Evolutionary conservation across 2,329 filamentous ascomycete species (phyloP).

Genomic region (Ophiostoma populinum): DNA sequence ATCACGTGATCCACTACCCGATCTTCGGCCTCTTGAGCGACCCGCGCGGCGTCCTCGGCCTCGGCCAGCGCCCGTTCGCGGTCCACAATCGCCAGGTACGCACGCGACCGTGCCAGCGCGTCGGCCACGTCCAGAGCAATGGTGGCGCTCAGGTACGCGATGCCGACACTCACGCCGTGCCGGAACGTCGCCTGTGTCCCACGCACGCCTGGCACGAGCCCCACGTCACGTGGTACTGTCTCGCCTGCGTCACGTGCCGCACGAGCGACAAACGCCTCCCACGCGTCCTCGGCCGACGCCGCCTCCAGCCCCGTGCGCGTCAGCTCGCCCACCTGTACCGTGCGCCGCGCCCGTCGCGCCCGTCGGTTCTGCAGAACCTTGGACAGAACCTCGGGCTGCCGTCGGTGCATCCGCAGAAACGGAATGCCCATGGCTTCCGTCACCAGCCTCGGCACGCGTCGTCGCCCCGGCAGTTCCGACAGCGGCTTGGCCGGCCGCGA

Average conservation of each 20-base stretch:
- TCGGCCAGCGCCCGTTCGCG: slow-evolving; percentile 20
- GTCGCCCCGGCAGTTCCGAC: slow-evolving; percentile 25
- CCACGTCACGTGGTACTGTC: not conserved
- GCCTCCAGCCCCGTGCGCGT: slow-evolving; percentile 18
- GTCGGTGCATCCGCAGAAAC: slow-evolving; percentile 49
- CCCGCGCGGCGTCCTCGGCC: slow-evolving; percentile 14
- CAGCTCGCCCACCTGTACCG: slow-evolving; percentile 22
- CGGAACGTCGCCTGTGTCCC: slow-evolving; percentile 14
- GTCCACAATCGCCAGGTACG: slow-evolving; percentile 23
- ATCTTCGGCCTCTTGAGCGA: not conserved
- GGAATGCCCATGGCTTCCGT: slow-evolving; percentile 37
- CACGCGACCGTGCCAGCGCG: slow-evolving; percentile 23
- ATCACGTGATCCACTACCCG: not conserved
- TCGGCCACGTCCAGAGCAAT: slow-evolving; percentile 20
- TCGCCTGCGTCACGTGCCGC: slow-evolving; percentile 20
- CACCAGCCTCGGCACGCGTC: slow-evolving; percentile 40
- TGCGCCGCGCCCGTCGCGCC: slow-evolving; percentile 23
- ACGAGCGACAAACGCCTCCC: slow-evolving; percentile 24
- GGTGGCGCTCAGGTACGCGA: slow-evolving; percentile 14
- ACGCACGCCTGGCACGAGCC: not conserved
- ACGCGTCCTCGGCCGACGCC: slow-evolving; percentile 27
- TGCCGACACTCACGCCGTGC: slow-evolving; percentile 12
- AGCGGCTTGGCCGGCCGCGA: slow-evolving; percentile 30
- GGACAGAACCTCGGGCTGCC: slow-evolving; percentile 43
- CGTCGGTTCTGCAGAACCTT: slow-evolving; percentile 37